These are phyloP conservation scores for Anisodus acutangulus DNA, from an alignment of 257 asterid genomes.

Conservation along the genomic window DNA sequence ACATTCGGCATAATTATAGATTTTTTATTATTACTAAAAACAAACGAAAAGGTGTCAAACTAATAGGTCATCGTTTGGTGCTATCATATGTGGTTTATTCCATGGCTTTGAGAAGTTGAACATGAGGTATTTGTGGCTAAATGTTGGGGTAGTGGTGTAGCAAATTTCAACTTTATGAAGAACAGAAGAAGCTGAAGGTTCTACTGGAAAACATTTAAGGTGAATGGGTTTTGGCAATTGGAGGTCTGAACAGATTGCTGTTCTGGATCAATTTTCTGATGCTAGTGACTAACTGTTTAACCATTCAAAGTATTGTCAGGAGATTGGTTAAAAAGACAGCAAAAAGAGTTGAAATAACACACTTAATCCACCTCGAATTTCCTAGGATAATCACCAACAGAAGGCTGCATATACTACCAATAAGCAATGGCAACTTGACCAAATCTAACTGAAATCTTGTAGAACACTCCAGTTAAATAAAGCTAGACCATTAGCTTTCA, in stretches of 20 bases:
- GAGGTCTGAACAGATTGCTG: not conserved
- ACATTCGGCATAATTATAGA: not conserved
- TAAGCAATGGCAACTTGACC: not conserved
- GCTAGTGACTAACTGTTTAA: not conserved
- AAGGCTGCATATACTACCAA: not conserved
- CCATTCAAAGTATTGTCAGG: not conserved
- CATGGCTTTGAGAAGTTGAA: not conserved
- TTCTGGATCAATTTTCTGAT: conserved; percentile 13
- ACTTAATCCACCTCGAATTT: not conserved
- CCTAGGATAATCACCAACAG: not conserved
- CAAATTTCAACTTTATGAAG: not conserved
- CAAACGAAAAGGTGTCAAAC: not conserved
- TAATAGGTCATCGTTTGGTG: not conserved
- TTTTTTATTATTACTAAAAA: not conserved
- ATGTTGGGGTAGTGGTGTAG: not conserved
- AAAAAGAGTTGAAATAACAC: not conserved
- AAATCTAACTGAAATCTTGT: not conserved
- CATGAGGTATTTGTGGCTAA: not conserved
- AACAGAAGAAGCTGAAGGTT: conserved; percentile 20
- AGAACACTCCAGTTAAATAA: not conserved
- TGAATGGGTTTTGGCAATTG: conserved; percentile 7
- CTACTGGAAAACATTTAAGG: not conserved
- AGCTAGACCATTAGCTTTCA: not conserved
- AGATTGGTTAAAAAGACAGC: not conserved
- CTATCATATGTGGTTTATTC: not conserved